Evolutionary conservation across 371 early-diverging fungal species (phyloP), one percentile per base, ranked within the genome.

Genomic region (Parasitella parasitica): DNA sequence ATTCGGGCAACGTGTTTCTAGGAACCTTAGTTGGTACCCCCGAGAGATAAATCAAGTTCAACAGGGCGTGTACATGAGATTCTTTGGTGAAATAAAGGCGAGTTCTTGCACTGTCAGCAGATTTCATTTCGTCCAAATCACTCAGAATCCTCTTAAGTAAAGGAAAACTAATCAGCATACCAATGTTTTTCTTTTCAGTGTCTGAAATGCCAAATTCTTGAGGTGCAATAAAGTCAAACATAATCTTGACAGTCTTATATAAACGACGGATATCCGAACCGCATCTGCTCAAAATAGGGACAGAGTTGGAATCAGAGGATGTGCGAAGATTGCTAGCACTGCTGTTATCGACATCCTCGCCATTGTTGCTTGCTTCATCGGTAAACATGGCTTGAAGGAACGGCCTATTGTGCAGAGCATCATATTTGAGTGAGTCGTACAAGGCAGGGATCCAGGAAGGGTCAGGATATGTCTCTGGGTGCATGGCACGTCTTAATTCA

Each of bases 1-100:
- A 71, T 72, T 98, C 98, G 16, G 89, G 91, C 15, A 95, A 78
- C 4, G 87, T 77, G 28, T 81, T 75, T 20, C 80, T 75, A 12
- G 82, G 76, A 1, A 90, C 70, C 60, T 86, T 84, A 5, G 90
- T 92, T 3, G 94, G 92, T 51, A 96, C 78, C 13, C 93, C 92
- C 35, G 91, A 90, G 6, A 90, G 79, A 61, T 93, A 86, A 2
- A 98, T 91, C 38, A 97, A 81, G 66, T 97, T 98, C 51, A 97
- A 81, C 48, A 98, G 72, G 2, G 94, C 89, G 69, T 93, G 91
- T 35, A 95, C 83, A 79, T 97, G 89, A 59, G 94, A 89, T 85
- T 98, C 97, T 78, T 98, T 98, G 8, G 98, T 97, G 66, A 97
- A 97, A 67, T 96, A 98, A 18, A 98, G 81, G 28, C 95, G 69